These are phyloP conservation scores for Alnus glutinosa DNA, from an alignment of 306 rosid species.

Conservation along the genomic window DNA sequence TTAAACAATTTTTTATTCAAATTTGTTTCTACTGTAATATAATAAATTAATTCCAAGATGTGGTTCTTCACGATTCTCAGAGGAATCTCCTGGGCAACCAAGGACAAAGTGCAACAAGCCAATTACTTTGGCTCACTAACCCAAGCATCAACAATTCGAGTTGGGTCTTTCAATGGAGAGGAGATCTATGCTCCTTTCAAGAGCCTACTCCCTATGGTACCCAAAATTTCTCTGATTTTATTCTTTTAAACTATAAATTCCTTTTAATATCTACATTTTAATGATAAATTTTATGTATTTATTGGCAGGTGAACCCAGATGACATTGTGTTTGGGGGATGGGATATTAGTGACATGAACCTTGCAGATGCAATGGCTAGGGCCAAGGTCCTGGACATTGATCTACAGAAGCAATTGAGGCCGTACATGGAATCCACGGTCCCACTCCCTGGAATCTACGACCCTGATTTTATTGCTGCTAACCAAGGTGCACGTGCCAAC, in stretches of 20 bases:
- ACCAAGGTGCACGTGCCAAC: constrained; percentile 88
- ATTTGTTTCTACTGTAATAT: background rate
- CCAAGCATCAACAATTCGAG: constrained; percentile 88
- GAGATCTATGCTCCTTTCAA: constrained; percentile 96
- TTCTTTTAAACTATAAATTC: background rate
- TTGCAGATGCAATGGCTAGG: constrained; percentile 95
- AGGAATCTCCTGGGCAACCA: constrained; percentile 99
- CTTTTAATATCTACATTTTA: background rate
- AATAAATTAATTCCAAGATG: constrained; percentile 10
- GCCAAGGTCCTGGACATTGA: constrained; percentile 94
- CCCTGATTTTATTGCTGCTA: constrained; percentile 95
- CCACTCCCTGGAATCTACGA: constrained; percentile 96
- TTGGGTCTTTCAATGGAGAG: constrained; percentile 91
- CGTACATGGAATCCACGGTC: constrained; percentile 95
- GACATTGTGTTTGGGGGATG: constrained; percentile 96
- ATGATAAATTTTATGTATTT: too few species aligned
- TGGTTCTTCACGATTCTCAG: constrained; percentile 39
- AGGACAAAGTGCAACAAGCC: constrained; percentile 93
- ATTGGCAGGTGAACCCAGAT: constrained; percentile 82
- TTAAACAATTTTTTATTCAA: background rate
- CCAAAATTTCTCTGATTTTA: background rate
- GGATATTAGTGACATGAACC: constrained; percentile 95
- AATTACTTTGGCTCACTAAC: constrained; percentile 93
- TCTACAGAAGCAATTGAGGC: constrained; percentile 93
- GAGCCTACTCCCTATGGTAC: constrained; percentile 95